A percentile compares a stretch with the other conserved stretches of the same genome.
phyloP scores from a whole-genome alignment of 371 early-diverging fungal species.

The Apophysomyces sp. region DNA sequence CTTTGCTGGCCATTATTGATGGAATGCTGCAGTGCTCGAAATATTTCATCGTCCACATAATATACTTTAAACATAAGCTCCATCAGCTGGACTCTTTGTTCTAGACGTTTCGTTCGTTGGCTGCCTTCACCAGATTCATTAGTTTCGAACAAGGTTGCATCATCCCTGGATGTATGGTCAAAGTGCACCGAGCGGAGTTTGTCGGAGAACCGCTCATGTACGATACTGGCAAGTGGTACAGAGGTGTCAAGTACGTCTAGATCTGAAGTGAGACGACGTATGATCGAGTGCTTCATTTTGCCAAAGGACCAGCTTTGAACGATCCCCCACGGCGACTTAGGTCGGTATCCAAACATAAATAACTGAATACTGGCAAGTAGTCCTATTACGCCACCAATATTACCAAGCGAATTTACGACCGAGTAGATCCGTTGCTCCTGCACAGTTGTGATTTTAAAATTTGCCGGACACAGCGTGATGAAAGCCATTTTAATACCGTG shows the following conservation, averaged over 20 bases:
- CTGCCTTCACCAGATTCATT: neutral
- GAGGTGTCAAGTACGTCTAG: neutral
- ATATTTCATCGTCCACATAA: conserved; percentile 8
- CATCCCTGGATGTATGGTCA: neutral
- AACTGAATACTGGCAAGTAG: neutral
- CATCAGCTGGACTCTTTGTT: neutral
- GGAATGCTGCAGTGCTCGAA: conserved; percentile 2
- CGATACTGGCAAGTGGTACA: neutral
- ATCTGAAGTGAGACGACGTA: neutral
- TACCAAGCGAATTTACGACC: neutral
- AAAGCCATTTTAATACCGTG: neutral
- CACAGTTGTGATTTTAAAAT: neutral
- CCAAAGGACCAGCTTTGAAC: neutral
- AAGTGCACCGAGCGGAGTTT: too few species aligned
- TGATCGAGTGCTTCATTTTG: neutral
- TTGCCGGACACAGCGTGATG: neutral
- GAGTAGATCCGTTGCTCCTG: neutral
- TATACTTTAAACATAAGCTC: conserved; percentile 8
- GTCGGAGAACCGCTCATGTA: neutral
- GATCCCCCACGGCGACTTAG: neutral
- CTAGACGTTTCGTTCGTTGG: neutral
- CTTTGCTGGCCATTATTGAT: neutral
- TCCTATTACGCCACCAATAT: neutral
- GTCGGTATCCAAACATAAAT: neutral
- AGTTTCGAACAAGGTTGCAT: neutral